phyloP scores from a whole-genome alignment of 164 flowering plant genomes.

The Umbilicus rupestris region DNA sequence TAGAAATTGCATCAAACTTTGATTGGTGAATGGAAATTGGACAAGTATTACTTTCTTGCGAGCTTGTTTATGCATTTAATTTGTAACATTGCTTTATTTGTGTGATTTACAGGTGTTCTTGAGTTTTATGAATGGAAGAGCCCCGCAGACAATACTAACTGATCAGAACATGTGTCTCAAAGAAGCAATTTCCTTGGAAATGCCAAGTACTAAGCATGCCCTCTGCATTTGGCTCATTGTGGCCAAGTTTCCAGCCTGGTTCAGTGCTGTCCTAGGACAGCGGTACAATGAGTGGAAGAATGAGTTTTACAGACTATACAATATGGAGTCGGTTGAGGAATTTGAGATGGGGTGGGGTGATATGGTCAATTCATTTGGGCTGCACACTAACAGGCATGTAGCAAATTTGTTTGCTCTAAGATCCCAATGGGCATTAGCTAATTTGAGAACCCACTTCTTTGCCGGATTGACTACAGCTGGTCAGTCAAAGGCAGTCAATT shows the following conservation, averaged over 20 bases:
- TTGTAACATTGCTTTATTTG: neutral
- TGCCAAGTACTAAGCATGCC: conserved; percentile 77
- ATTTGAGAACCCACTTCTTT: conserved; percentile 77
- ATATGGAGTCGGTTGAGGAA: conserved; percentile 68
- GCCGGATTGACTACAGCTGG: conserved; percentile 73
- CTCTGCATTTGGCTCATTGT: conserved; percentile 90
- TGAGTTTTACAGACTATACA: conserved; percentile 73
- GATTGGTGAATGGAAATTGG: neutral
- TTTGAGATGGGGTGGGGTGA: conserved; percentile 87
- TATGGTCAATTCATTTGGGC: conserved; percentile 65
- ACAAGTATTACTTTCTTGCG: neutral
- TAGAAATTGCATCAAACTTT: no score
- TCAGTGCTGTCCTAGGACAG: conserved; percentile 79
- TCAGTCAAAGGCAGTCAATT: conserved; percentile 73
- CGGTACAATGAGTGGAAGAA: conserved; percentile 91
- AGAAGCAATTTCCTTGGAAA: conserved; percentile 72
- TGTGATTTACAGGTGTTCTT: conserved; percentile 44
- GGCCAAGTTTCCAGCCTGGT: conserved; percentile 97
- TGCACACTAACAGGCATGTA: conserved; percentile 73
- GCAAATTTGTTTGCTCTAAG: conserved; percentile 55
- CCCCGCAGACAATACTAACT: conserved; percentile 79
- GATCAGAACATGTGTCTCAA: conserved; percentile 84
- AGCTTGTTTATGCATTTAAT: neutral
- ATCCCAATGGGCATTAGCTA: conserved; percentile 75
- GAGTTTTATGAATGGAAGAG: conserved; percentile 83